phyloP scores from a whole-genome alignment of 805 yeast species.

The Candida nemodendra region DNA sequence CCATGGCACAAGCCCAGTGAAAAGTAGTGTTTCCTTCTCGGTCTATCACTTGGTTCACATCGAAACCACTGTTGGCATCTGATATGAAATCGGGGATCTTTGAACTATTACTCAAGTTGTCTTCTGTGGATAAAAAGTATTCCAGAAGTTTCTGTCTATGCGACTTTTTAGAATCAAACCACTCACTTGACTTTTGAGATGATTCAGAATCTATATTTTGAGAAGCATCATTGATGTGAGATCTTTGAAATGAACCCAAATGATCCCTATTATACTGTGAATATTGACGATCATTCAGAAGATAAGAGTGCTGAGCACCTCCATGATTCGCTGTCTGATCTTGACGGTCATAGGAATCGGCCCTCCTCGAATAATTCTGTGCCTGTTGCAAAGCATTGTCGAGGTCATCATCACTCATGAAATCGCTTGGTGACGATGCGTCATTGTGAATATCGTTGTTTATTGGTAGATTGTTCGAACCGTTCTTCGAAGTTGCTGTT shows the following conservation, averaged over 20 bases:
- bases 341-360: not conserved
- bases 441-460: slow-evolving; percentile 12
- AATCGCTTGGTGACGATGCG: slow-evolving; percentile 52
- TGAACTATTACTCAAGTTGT: slow-evolving; percentile 34
- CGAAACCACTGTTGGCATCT: slow-evolving; percentile 63
- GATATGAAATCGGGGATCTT: slow-evolving; percentile 62
- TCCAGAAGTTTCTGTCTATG: slow-evolving; percentile 48
- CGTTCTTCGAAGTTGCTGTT: not conserved
- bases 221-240: not conserved
- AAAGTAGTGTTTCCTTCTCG: slow-evolving; percentile 93
- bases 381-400: slow-evolving; percentile 39
- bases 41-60: slow-evolving; percentile 79
- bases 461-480: not conserved
- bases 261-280: slow-evolving; percentile 2
- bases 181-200: slow-evolving; percentile 13
- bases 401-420: slow-evolving; percentile 51
- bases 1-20: slow-evolving; percentile 98
- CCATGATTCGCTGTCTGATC: not conserved
- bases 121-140: slow-evolving; percentile 57
- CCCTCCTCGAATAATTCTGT: slow-evolving; percentile 11
- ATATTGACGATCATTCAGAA: slow-evolving; percentile 2
- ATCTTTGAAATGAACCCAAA: slow-evolving; percentile 6
- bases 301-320: not conserved
- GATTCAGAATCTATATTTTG: slow-evolving; percentile 4
- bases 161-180: slow-evolving; percentile 34